These are phyloP conservation scores for Saraca asoca DNA, from an alignment of 331 rosid species.

Conservation along the genomic window DNA sequence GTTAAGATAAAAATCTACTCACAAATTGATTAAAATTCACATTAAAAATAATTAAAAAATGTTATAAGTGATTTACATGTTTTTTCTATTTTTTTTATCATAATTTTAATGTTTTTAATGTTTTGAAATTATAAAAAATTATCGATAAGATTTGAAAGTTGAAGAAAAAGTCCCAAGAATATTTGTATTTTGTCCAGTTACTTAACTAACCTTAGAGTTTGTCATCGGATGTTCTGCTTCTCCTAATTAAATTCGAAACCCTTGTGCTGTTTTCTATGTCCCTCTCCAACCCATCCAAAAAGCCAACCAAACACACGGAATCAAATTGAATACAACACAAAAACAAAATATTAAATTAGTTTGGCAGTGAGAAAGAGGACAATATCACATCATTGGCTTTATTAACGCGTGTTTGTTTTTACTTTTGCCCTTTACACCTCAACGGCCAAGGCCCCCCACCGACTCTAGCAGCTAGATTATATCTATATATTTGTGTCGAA, in stretches of 20 bases:
- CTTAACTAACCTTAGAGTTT: not conserved
- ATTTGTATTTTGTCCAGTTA: too few relatives aligned
- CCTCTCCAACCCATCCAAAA: slow-evolving; percentile 34
- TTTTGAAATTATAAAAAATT: too few relatives aligned
- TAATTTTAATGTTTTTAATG: too few relatives aligned
- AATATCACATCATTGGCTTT: slow-evolving; percentile 48
- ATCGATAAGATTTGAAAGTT: too few relatives aligned
- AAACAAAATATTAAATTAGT: slow-evolving; percentile 23
- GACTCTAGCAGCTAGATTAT: slow-evolving; percentile 32
- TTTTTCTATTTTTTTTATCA: too few relatives aligned
- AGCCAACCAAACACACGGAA: slow-evolving; percentile 44
- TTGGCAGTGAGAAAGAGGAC: slow-evolving; percentile 11
- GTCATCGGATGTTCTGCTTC: not conserved
- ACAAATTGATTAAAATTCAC: too few relatives aligned
- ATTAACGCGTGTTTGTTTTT: slow-evolving; percentile 50
- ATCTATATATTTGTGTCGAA: slow-evolving; percentile 32
- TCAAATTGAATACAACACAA: slow-evolving; percentile 40
- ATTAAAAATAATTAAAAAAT: too few relatives aligned
- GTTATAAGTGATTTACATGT: too few relatives aligned
- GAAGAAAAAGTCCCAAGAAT: too few relatives aligned
- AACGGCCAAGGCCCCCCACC: slow-evolving; percentile 20
- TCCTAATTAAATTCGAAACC: slow-evolving; percentile 6
- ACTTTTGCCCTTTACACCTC: slow-evolving; percentile 35
- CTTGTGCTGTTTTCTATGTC: slow-evolving; percentile 2
- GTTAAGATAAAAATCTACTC: too few relatives aligned